These are phyloP conservation scores for Penicillium daleae DNA, from an alignment of 495 filamentous ascomycete genomes.

Conservation along the genomic window DNA sequence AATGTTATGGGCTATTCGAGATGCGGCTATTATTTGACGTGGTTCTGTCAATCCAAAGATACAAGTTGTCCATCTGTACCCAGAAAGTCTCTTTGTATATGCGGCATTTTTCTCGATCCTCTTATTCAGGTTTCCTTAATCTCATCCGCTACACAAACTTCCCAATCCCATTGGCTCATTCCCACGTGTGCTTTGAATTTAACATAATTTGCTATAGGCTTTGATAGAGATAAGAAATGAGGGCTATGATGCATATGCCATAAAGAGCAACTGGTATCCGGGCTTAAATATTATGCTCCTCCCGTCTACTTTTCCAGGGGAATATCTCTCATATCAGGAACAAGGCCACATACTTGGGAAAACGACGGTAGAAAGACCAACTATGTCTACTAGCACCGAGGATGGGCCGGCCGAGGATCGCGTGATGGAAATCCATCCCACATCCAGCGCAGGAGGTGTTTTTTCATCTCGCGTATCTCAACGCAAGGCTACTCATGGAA, in stretches of 20 bases:
- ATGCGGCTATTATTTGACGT: neutral
- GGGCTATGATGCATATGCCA: neutral
- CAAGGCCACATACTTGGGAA: too few relatives aligned
- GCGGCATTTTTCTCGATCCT: conserved; percentile 14
- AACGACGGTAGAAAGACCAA: neutral
- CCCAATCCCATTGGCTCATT: neutral
- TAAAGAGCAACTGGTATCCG: neutral
- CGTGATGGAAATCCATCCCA: neutral
- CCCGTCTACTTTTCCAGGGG: neutral
- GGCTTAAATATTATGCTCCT: neutral
- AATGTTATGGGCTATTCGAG: neutral
- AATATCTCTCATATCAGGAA: too few relatives aligned
- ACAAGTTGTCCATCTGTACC: neutral
- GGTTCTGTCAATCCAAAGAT: neutral
- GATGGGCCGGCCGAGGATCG: neutral
- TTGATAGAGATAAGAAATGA: conserved; percentile 3
- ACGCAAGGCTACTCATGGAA: neutral
- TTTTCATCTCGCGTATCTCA: neutral
- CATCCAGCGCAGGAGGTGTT: neutral
- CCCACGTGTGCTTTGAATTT: neutral
- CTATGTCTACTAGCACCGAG: conserved; percentile 3
- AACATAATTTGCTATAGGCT: neutral
- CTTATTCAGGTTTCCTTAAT: conserved; percentile 9
- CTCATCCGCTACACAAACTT: neutral
- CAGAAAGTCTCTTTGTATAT: neutral